These are phyloP conservation scores for Kuraishia ogatae DNA, from an alignment of 805 yeast species.

Conservation along the genomic window DNA sequence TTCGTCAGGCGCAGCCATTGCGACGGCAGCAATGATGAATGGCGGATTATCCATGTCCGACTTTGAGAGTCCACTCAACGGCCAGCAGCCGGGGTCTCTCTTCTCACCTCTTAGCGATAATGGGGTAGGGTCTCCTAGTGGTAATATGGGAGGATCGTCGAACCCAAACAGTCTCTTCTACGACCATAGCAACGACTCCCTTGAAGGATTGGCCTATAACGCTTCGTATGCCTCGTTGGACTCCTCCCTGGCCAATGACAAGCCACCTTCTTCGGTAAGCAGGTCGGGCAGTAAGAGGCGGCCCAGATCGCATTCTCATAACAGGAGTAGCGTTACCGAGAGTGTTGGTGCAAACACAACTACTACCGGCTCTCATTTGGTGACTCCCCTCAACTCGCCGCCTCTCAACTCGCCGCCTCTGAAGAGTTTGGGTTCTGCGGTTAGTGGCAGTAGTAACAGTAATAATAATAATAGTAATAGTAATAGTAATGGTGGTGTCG, in stretches of 20 bases:
- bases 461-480: not conserved
- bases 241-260: not conserved
- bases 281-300: not conserved
- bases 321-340: not conserved
- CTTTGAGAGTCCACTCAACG: conserved; percentile 10
- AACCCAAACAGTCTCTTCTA: not conserved
- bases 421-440: not conserved
- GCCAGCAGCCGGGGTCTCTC: not conserved
- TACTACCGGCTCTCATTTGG: not conserved
- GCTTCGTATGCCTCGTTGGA: not conserved
- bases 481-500: not conserved
- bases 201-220: not conserved
- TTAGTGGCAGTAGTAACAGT: not conserved
- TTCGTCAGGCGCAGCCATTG: conserved; percentile 21
- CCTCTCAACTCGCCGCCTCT: not conserved
- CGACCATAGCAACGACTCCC: not conserved
- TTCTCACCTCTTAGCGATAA: not conserved
- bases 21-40: conserved; percentile 18
- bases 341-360: not conserved
- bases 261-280: not conserved
- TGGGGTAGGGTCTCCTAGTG: not conserved
- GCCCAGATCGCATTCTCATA: not conserved
- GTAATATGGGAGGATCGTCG: too few species aligned
- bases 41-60: conserved; percentile 21
- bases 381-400: not conserved